These are phyloP conservation scores for Aspergillus sp. DNA, from an alignment of 2,329 filamentous ascomycete genomes.

Conservation along the genomic window DNA sequence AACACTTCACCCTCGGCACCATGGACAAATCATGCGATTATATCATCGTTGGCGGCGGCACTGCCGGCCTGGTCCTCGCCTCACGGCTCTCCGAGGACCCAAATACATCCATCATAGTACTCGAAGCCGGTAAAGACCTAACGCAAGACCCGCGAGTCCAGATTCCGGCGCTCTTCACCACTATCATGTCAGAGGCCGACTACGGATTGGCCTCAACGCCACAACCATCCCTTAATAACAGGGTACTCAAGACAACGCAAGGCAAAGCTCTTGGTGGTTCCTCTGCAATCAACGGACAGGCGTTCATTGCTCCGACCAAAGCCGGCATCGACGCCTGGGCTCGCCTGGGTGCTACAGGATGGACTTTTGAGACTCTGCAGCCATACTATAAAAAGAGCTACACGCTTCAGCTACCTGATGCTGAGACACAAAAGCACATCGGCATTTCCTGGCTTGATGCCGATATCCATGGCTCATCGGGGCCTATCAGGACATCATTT, in stretches of 20 bases:
- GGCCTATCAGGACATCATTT: slow-evolving; percentile 21
- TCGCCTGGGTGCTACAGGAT: not conserved
- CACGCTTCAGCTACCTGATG: not conserved
- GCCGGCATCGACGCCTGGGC: not conserved
- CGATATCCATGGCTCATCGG: not conserved
- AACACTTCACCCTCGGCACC: not conserved
- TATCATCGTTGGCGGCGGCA: slow-evolving; percentile 42
- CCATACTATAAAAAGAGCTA: not conserved
- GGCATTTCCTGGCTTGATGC: not conserved
- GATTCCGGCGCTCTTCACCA: slow-evolving; percentile 38
- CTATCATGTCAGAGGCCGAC: slow-evolving; percentile 63
- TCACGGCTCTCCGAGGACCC: slow-evolving; percentile 57
- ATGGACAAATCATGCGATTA: slow-evolving; percentile 29
- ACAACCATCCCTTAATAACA: slow-evolving; percentile 66
- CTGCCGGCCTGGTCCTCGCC: slow-evolving; percentile 47
- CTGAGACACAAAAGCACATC: not conserved
- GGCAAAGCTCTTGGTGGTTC: slow-evolving; percentile 64
- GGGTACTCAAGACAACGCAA: slow-evolving; percentile 39
- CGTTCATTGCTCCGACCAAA: not conserved
- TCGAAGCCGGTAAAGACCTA: slow-evolving; percentile 47
- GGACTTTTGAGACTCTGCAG: not conserved
- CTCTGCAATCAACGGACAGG: slow-evolving; percentile 60
- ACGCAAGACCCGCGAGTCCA: slow-evolving; percentile 54
- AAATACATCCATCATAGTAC: slow-evolving; percentile 45
- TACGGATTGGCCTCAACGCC: slow-evolving; percentile 59